Percentiles rank a stretch among this genome's conserved stretches.
phyloP scores from a whole-genome alignment of 2,329 filamentous ascomycete species.

The Sordariomycetes sp. region DNA sequence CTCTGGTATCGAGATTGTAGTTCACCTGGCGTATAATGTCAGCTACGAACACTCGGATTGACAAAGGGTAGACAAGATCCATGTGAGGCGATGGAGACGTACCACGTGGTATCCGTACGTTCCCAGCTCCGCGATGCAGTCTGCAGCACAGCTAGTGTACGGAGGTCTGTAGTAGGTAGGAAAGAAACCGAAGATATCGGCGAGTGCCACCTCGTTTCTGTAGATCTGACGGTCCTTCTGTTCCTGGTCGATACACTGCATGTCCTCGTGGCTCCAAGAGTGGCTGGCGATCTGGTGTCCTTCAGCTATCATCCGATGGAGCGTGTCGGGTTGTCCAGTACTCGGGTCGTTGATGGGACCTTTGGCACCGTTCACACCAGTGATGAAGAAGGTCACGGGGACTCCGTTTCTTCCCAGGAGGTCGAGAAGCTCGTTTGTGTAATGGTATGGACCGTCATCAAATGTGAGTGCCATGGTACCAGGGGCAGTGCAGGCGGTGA shows the following conservation, averaged over 20 bases:
- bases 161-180: slow-evolving; percentile 30
- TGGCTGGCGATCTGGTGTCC: slow-evolving; percentile 49
- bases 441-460: slow-evolving; percentile 30
- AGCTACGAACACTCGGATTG: too few species aligned
- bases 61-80: too few species aligned
- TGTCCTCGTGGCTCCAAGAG: slow-evolving; percentile 31
- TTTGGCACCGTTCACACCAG: slow-evolving; percentile 17
- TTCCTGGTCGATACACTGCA: slow-evolving; percentile 19
- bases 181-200: slow-evolving; percentile 24
- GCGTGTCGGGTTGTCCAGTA: slow-evolving; percentile 9
- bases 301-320: slow-evolving; percentile 31
- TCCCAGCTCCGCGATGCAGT: slow-evolving; percentile 18
- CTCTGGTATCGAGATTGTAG: slow-evolving; percentile 47
- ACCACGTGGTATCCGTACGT: slow-evolving; percentile 39
- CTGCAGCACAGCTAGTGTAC: slow-evolving; percentile 25
- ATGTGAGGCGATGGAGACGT: background rate
- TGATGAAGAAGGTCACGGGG: slow-evolving; percentile 24
- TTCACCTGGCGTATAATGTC: slow-evolving; percentile 13
- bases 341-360: slow-evolving; percentile 33
- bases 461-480: slow-evolving; percentile 30
- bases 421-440: slow-evolving; percentile 27
- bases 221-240: slow-evolving; percentile 23
- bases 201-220: slow-evolving; percentile 29
- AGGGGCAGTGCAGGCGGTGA: slow-evolving; percentile 21
- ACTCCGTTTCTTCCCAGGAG: slow-evolving; percentile 16